Evolutionary conservation across 2,329 filamentous ascomycete species (phyloP), one percentile per base, ranked within the genome.

Genomic region (Beauveria medogensis): DNA sequence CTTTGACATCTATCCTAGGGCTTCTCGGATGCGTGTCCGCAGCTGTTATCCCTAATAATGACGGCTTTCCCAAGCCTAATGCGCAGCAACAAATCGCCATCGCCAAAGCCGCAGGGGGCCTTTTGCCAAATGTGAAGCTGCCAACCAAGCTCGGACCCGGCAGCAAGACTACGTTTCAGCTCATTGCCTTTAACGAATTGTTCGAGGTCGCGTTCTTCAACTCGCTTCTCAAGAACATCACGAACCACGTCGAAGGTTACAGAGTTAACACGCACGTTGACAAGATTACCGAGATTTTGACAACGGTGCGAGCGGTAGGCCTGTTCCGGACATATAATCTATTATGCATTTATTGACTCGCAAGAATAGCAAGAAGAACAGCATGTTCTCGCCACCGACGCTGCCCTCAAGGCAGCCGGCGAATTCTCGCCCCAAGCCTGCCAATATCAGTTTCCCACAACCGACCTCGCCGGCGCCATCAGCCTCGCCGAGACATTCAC

Each of bases 171-270:
- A 82, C 82, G 56, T 80, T 89, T 63, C 80, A 87, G 66, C 77
- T 90, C 43, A 85, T 91, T 60, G 83, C 85, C 4, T 83, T 88
- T 71, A 89, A 90, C 65, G 88, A 90, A 70, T 73, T 88, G n/a
- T 88, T 88, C 65, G 88, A 91, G 71, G 83, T 86, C 1, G 84
- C 85, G 12, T 91, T 80, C 71, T 91, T 90, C 77, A 77, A 77
- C 47, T 81, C 84, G 4, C 77, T 91, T 12, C 73, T 89, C 22
- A 67, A 76, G 55, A 91, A 91, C 70, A 80, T 91, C 67, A 89
- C 86, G 43, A 75, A 76, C 37, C 75, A 77, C 16, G 74, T 78
- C 0, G 62, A 70, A 0, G 83, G 83, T 0, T 89, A 83, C 68
- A 77, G 62, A 70, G 77, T 63, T 10, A 52, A 50, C 1, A 6